phyloP scores from a whole-genome alignment of 2,329 filamentous ascomycete genomes.

The Hirsutella minnesotensis region DNA sequence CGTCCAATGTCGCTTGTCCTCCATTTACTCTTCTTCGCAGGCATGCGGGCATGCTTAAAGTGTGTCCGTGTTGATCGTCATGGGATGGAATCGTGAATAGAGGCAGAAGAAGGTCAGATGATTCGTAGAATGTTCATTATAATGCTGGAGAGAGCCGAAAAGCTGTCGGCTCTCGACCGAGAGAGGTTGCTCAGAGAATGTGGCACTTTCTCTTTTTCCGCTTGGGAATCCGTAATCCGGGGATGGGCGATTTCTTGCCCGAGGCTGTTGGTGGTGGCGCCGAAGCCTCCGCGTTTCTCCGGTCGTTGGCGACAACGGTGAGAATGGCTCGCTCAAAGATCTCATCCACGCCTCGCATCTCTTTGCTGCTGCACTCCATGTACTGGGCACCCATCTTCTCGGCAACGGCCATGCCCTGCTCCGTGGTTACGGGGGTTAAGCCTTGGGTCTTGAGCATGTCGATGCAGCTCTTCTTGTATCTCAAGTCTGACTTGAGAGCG shows the following conservation, averaged over 20 bases:
- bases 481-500: constrained; percentile 92
- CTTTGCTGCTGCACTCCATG: constrained; percentile 98
- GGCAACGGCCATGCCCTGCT: constrained; percentile 80
- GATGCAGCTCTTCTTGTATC: constrained; percentile 90
- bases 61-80: constrained; percentile 10
- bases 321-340: constrained; percentile 90
- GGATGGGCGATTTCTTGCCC: constrained; percentile 26
- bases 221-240: constrained; percentile 41
- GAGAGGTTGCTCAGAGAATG: constrained; percentile 47
- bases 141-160: constrained; percentile 16
- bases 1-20: constrained; percentile 1
- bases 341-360: constrained; percentile 90
- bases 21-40: neutral
- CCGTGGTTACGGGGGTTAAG: constrained; percentile 82
- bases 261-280: constrained; percentile 24
- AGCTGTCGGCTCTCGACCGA: neutral
- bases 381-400: constrained; percentile 90
- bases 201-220: constrained; percentile 79
- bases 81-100: constrained; percentile 19
- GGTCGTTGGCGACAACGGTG: constrained; percentile 74
- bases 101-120: constrained; percentile 8
- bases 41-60: constrained; percentile 1
- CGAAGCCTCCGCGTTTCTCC: constrained; percentile 46
- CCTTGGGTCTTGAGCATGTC: constrained; percentile 98
- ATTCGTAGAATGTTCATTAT: constrained; percentile 29